Evolutionary conservation across 1,139 yeast genomes (phyloP), one percentile per base, ranked within the genome.

Genomic region (Kodamaea plutei): DNA sequence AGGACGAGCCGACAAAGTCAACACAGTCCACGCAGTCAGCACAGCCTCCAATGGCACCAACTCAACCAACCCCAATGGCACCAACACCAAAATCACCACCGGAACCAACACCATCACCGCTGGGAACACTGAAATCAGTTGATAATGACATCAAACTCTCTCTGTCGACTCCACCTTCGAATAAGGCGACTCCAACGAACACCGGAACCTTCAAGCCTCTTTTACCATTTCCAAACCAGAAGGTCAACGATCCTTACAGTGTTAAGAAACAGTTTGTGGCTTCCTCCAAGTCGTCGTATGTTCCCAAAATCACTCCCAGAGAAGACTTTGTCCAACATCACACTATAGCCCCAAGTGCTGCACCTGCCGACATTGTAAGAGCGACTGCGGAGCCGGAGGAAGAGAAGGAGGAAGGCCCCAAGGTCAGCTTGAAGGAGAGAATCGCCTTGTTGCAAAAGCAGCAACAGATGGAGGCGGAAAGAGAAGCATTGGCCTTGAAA

Each of bases 341-440:
- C 26, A 56, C 54, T 16, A 44, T 40, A 3, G 47, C 49, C 5
- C 48, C 48, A 4, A 30, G 36, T 8, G 34, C 32, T 5, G 48
- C 45, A 19, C 41, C 44, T 6, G 61, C 60, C 13, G 45, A 60
- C 4, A 61, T 56, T 14, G 52, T 43, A 34, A 45, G 48, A 21
- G 39, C 45, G 11, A 40, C 45, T 10, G 41, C 40, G 11, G 45
- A 37, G 14, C 50, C 47, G 22, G 51, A 38, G 16, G 43, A 45
- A 9, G 42, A 66, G 37, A 78, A 73, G 35, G 69, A 63, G 5
- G 76, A 65, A 16, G 74, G 64, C 15, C 95, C 96, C 8, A 80
- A 83, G 44, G 60, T 88, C 62, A 81, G 94, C 35, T 66, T 91
- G 49, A 84, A 84, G 51, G 96, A 91, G 44, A 73, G 97, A 42